These are phyloP conservation scores for Daldinia concentrica DNA, from an alignment of 495 filamentous ascomycete species.

Conservation along the genomic window DNA sequence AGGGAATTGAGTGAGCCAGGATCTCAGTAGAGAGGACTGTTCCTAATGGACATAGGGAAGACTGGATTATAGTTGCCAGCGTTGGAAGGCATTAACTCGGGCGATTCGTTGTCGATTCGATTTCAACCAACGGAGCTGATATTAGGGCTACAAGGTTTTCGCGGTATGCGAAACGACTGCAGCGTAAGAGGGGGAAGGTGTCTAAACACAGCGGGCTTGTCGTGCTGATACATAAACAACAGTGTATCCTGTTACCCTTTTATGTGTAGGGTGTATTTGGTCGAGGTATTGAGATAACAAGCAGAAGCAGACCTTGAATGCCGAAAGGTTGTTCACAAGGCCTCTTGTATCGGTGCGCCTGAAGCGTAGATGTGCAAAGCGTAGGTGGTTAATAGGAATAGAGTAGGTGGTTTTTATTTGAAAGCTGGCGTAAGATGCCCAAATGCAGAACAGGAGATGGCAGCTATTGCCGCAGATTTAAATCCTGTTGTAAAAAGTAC, in stretches of 20 bases:
- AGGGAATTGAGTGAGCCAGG: conserved; percentile 50
- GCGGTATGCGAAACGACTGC: conserved; percentile 90
- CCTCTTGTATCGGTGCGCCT: conserved; percentile 1
- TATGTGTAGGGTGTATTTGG: conserved; percentile 48
- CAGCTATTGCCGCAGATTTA: conserved; percentile 19
- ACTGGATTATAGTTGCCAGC: conserved; percentile 53
- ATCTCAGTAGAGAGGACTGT: conserved; percentile 59
- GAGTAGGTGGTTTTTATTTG: background rate
- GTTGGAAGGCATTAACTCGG: conserved; percentile 64
- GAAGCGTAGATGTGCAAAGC: conserved; percentile 2
- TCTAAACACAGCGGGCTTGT: conserved; percentile 64
- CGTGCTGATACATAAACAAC: conserved; percentile 69
- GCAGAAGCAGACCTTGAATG: conserved; percentile 28
- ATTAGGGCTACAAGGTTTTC: conserved; percentile 86
- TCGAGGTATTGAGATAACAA: conserved; percentile 14
- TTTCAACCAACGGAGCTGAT: conserved; percentile 88
- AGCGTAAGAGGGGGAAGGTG: conserved; percentile 90
- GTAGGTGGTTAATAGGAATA: background rate
- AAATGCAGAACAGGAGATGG: conserved; percentile 13
- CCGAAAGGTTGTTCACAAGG: conserved; percentile 9
- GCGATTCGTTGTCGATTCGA: conserved; percentile 46
- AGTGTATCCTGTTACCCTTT: conserved; percentile 55
- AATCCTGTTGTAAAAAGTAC: conserved; percentile 21
- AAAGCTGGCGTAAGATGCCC: conserved; percentile 8
- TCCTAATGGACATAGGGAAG: conserved; percentile 61